Evolutionary conservation across 1,284 basidiomycete species (phyloP).

Genomic region (Kwoniella shivajii): DNA sequence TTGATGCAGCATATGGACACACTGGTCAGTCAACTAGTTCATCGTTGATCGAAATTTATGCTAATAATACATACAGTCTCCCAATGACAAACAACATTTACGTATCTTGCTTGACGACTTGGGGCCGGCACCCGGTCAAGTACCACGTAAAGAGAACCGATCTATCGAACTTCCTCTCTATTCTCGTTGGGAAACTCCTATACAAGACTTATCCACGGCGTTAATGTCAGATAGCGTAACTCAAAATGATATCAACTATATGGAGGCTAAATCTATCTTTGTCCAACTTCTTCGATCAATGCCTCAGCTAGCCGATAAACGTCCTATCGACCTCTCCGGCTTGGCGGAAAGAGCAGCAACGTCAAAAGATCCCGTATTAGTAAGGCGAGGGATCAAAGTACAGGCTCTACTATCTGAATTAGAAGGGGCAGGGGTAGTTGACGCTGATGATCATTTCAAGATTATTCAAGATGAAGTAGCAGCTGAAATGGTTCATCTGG

Average conservation of each 20-base stretch:
- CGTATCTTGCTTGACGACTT: slow-evolving; percentile 95
- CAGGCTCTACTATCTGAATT: slow-evolving; percentile 98
- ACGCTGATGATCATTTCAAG: slow-evolving; percentile 78
- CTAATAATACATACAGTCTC: slow-evolving; percentile 64
- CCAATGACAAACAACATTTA: slow-evolving; percentile 95
- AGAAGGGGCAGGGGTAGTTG: slow-evolving; percentile 86
- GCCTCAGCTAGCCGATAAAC: slow-evolving; percentile 77
- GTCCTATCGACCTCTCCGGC: slow-evolving; percentile 83
- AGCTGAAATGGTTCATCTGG: slow-evolving; percentile 91
- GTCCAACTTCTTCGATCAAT: slow-evolving; percentile 96
- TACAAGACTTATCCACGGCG: slow-evolving; percentile 94
- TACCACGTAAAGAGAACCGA: slow-evolving; percentile 95
- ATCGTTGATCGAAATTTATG: background rate
- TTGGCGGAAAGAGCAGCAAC: slow-evolving; percentile 95
- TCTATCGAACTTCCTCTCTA: slow-evolving; percentile 90
- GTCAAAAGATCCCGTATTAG: slow-evolving; percentile 92
- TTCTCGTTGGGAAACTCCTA: slow-evolving; percentile 98
- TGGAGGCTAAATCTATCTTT: slow-evolving; percentile 99
- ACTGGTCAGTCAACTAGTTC: slow-evolving; percentile 63
- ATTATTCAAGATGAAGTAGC: slow-evolving; percentile 97
- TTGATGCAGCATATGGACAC: slow-evolving; percentile 93
- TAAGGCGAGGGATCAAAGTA: slow-evolving; percentile 96
- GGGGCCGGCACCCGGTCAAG: slow-evolving; percentile 86
- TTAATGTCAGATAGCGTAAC: slow-evolving; percentile 92
- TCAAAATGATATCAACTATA: slow-evolving; percentile 97